phyloP scores from a whole-genome alignment of 2,329 filamentous ascomycete genomes.

The Diplodia corticola region DNA sequence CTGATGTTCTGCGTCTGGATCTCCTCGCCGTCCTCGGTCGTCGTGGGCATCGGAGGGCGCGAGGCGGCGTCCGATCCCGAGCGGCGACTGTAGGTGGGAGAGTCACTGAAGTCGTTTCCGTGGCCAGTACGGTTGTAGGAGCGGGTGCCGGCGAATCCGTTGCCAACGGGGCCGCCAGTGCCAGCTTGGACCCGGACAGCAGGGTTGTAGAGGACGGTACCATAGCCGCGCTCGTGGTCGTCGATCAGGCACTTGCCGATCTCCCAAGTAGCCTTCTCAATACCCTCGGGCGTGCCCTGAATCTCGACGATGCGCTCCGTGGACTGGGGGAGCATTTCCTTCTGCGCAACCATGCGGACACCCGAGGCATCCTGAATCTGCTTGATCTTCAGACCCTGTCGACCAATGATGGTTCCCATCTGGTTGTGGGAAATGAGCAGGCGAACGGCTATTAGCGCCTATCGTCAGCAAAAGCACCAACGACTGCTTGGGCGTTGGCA shows the following conservation, averaged over 20 bases:
- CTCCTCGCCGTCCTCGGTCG: slow-evolving; percentile 95
- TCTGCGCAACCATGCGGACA: slow-evolving; percentile 98
- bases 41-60: slow-evolving; percentile 75
- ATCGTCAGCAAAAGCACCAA: background rate
- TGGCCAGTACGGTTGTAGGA: slow-evolving; percentile 92
- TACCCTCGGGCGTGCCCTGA: slow-evolving; percentile 89
- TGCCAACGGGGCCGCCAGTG: slow-evolving; percentile 53
- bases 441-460: slow-evolving; percentile 72
- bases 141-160: slow-evolving; percentile 56
- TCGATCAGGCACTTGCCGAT: slow-evolving; percentile 98
- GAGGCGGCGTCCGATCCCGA: slow-evolving; percentile 79
- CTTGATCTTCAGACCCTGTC: slow-evolving; percentile 97
- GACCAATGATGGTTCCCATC: slow-evolving; percentile 99
- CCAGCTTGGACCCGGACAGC: slow-evolving; percentile 79
- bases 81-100: slow-evolving; percentile 70
- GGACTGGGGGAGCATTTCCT: slow-evolving; percentile 98
- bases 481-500: background rate
- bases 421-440: slow-evolving; percentile 99
- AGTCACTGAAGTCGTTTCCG: slow-evolving; percentile 94
- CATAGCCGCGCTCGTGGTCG: slow-evolving; percentile 95
- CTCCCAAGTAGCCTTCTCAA: slow-evolving; percentile 96
- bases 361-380: slow-evolving; percentile 96
- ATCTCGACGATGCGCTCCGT: slow-evolving; percentile 98
- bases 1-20: slow-evolving; percentile 99
- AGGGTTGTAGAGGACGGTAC: slow-evolving; percentile 96